These are phyloP conservation scores for Jamesozyma spencerorum DNA, from an alignment of 805 yeast species.

Conservation along the genomic window DNA sequence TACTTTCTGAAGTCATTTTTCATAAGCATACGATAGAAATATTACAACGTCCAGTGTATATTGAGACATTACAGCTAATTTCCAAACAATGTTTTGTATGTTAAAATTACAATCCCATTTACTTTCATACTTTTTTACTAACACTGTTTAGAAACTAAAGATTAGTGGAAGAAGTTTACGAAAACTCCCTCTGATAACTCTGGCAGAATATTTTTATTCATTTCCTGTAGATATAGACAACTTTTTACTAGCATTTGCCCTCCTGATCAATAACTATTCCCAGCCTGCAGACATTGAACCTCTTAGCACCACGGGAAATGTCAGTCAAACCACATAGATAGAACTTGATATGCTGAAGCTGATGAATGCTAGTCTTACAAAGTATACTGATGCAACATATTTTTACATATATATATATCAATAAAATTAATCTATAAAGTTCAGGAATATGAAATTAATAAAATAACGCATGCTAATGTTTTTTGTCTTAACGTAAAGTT, in stretches of 20 bases:
- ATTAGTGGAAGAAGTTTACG: conserved; percentile 27
- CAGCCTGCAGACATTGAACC: too few species aligned
- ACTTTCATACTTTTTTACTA: not conserved
- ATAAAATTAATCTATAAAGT: not conserved
- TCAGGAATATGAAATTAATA: not conserved
- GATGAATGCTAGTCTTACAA: too few species aligned
- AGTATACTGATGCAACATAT: too few species aligned
- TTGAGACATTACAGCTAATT: conserved; percentile 9
- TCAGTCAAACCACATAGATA: too few species aligned
- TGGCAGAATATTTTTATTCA: conserved; percentile 21
- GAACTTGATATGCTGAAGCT: too few species aligned
- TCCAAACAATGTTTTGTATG: conserved; percentile 24
- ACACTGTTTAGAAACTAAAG: conserved; percentile 10
- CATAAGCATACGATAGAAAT: conserved; percentile 1
- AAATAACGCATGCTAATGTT: not conserved
- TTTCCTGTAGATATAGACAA: conserved; percentile 20
- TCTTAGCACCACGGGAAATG: too few species aligned
- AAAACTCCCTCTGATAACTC: conserved; percentile 23
- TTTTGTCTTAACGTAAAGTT: conserved; percentile 42
- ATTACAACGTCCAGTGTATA: conserved; percentile 6
- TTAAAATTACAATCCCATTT: too few species aligned
- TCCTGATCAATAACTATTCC: conserved; percentile 8
- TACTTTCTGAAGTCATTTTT: conserved; percentile 10
- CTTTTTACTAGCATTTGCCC: conserved; percentile 22
- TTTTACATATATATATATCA: too few species aligned